Base-by-base conservation (phyloP, 2,329 filamentous ascomycete genomes). In the Claviceps monticola region DNA sequence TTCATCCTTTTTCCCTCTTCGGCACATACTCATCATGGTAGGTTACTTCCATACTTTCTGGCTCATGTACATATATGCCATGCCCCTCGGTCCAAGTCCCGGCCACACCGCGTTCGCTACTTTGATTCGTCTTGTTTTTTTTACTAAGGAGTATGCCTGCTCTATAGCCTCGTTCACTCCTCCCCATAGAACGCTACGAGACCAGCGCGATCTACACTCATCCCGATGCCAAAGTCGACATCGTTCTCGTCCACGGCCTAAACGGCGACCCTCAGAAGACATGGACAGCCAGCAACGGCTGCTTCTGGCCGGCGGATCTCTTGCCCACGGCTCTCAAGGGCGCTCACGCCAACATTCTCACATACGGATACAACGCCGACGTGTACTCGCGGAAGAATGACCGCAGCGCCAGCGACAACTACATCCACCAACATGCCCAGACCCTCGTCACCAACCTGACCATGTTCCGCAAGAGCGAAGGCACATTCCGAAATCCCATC, bases 351-450 rank as follows among this genome's bases (percentile, higher is more conserved):
- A 80, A 86, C 49, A 70, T 88, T 19, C 66, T 88, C 51, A 82
- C 83, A 1, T 88, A 87, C 61, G 84, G 84, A 23, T 88, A 88
- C 63, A 86, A 88, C 62, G 83, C 84, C 23, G 82, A 86, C 53
- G 74, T 79, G 23, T 75, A 74, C 58, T 72, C 71, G 4, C 69
- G 68, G 46, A 66, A 65, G 48, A 69, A 72, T 55, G 66, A 71
- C 57, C 74, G 75, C 51, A 76, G 72, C 17, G 76, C 79, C 2
- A 83, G 79, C 59, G 77, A 84, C 57, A 82, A 82, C 65, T 80
- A 77, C 58, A 79, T 88, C 58, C 77, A 82, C 54, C 78, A 85
- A 60, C 84, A 88, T 66, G 83, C 84, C 0, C 82, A 87, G 66
- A 84, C 78, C 11, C 70, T 88, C 36, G 74, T 85, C 6, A 75